Conservation (phyloP, 2,329 filamentous ascomycete species). For the Scytalidium sp. region DNA sequence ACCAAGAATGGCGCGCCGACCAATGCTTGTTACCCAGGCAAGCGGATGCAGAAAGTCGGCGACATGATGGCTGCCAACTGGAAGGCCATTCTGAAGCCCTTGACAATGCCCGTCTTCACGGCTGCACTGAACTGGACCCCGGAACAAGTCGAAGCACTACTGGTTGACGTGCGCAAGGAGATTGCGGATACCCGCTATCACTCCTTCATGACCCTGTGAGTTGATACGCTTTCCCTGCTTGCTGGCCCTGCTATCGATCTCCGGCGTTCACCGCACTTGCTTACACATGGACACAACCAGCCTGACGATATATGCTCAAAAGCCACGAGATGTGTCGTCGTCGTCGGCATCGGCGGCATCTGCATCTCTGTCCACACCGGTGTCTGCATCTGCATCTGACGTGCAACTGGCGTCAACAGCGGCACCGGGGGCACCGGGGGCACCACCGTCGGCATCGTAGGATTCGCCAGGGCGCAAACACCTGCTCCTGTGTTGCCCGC, state of each 20-base stretch:
- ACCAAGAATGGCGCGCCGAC: conserved; percentile 26
- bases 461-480: no score
- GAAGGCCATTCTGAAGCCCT: conserved; percentile 23
- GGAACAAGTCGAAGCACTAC: conserved; percentile 18
- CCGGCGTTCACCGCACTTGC: no score
- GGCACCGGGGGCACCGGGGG: no score
- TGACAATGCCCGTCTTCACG: conserved; percentile 19
- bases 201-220: conserved; percentile 28
- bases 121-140: conserved; percentile 23
- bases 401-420: no score
- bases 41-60: conserved; percentile 26
- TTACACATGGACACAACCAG: conserved; percentile 15
- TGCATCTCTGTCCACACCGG: no score
- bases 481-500: no score
- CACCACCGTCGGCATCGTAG: no score
- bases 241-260: not conserved
- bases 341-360: conserved; percentile 5
- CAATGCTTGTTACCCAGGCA: conserved; percentile 28
- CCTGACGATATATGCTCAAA: conserved; percentile 27
- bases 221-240: not conserved
- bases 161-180: conserved; percentile 21
- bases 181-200: conserved; percentile 25
- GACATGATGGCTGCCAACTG: conserved; percentile 26
- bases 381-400: no score
- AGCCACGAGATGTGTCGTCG: conserved; percentile 21